Conservation (phyloP, 192 early-diverging fungal genomes). For the Mortierella alpina region DNA sequence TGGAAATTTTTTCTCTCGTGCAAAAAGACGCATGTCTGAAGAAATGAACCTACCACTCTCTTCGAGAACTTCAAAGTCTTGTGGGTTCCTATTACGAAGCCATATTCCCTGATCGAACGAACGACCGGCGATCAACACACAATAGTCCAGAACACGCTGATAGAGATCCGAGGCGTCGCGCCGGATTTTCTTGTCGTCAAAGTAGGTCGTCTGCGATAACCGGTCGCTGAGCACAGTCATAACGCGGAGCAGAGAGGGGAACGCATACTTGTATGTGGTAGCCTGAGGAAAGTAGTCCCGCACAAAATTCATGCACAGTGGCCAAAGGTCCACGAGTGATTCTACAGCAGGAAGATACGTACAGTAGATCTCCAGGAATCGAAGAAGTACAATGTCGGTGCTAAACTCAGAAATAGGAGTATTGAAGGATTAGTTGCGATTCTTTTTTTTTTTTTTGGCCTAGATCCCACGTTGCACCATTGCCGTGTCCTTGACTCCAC, state of each 20-base stretch:
- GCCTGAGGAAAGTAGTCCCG: conserved; percentile 73
- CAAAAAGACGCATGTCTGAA: neutral
- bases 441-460: neutral
- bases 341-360: conserved; percentile 56
- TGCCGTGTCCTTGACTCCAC: conserved; percentile 7
- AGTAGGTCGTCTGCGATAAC: conserved; percentile 54
- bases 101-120: conserved; percentile 80
- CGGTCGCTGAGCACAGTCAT: conserved; percentile 66
- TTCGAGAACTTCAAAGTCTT: conserved; percentile 55
- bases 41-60: conserved; percentile 21
- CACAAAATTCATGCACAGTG: conserved; percentile 63
- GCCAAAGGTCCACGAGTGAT: conserved; percentile 69
- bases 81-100: conserved; percentile 60
- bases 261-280: conserved; percentile 67
- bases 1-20: neutral
- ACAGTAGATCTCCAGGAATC: conserved; percentile 75
- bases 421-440: neutral
- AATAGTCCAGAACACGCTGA: conserved; percentile 74
- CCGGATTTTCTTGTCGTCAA: conserved; percentile 73
- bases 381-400: conserved; percentile 70
- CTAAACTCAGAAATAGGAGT: conserved; percentile 44
- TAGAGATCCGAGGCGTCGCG: conserved; percentile 68
- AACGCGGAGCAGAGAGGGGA: conserved; percentile 70
- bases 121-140: conserved; percentile 79
- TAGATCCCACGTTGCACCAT: neutral